phyloP scores from a whole-genome alignment of 768 basidiomycete species.

The Rubroboletus satanas region DNA sequence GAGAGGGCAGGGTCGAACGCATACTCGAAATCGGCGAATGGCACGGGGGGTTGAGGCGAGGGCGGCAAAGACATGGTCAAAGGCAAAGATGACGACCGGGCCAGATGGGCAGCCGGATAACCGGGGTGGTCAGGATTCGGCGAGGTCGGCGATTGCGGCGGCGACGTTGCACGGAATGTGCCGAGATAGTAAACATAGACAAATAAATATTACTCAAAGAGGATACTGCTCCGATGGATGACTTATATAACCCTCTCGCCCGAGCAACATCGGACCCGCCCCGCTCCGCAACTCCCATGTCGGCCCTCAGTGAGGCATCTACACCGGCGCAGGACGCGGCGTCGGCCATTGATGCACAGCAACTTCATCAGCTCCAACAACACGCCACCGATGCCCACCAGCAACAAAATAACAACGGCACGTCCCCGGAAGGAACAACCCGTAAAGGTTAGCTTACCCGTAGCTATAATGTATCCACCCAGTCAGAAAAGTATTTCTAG shows the following conservation, averaged over 20 bases:
- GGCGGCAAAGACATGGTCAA: conserved; percentile 27
- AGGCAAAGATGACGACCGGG: conserved; percentile 13
- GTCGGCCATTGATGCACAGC: conserved; percentile 55
- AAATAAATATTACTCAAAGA: conserved; percentile 21
- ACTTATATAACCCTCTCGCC: conserved; percentile 27
- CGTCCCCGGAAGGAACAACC: conserved; percentile 31
- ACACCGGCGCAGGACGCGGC: conserved; percentile 66
- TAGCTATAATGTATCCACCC: conserved; percentile 8
- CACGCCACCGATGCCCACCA: conserved; percentile 36
- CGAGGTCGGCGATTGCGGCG: conserved; percentile 7
- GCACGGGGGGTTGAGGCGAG: conserved; percentile 46
- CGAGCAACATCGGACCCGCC: conserved; percentile 29
- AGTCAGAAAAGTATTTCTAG: conserved; percentile 34
- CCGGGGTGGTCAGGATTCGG: conserved; percentile 15
- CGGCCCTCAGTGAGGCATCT: conserved; percentile 68
- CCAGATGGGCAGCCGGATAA: conserved; percentile 10
- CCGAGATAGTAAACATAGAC: conserved; percentile 24
- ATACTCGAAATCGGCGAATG: conserved; percentile 69
- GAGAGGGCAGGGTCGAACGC: conserved; percentile 61
- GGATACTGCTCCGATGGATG: conserved; percentile 28
- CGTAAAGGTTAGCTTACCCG: conserved; percentile 57
- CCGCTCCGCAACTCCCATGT: conserved; percentile 56
- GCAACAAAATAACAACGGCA: conserved; percentile 30
- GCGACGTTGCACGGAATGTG: conserved; percentile 9
- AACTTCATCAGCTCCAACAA: conserved; percentile 41